Evolutionary conservation across 139 green algal species (phyloP).

Genomic region (Micractinium conductrix): DNA sequence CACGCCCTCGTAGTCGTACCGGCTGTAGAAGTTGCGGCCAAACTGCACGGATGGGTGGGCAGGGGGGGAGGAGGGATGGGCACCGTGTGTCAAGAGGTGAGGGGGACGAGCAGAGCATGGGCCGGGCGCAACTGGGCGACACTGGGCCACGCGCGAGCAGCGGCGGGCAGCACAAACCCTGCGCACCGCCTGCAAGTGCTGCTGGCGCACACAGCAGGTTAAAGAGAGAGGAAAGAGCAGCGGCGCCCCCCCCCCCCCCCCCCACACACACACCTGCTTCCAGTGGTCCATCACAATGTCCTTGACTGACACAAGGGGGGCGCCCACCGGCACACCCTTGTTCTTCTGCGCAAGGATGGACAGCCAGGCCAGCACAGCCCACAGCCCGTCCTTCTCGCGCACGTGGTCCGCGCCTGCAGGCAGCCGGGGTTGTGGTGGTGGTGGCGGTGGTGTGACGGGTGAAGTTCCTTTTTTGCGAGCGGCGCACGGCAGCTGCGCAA

Average conservation of each 20-base stretch:
- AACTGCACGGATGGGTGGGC: conserved; percentile 63
- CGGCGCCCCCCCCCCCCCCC: background rate
- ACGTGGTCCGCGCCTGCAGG: conserved; percentile 90
- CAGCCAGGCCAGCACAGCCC: conserved; percentile 95
- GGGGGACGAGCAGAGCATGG: too few species aligned
- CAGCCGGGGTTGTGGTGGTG: too few species aligned
- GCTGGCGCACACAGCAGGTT: too few species aligned
- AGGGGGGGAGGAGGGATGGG: background rate
- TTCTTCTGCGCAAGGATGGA: conserved; percentile 95
- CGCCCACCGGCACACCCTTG: conserved; percentile 81
- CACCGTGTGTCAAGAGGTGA: too few species aligned
- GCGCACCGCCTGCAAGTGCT: too few species aligned
- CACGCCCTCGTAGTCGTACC: conserved; percentile 97
- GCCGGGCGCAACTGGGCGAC: too few species aligned
- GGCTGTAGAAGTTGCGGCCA: conserved; percentile 87
- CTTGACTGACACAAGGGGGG: conserved; percentile 82
- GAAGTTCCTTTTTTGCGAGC: too few species aligned
- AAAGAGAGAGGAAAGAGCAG: too few species aligned
- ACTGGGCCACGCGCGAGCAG: too few species aligned
- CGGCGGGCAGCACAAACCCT: too few species aligned
- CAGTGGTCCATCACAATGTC: conserved; percentile 97
- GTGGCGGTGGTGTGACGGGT: too few species aligned
- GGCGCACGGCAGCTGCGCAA: too few species aligned
- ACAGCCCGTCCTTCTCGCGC: conserved; percentile 98
- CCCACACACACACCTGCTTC: conserved; percentile 40